Conservation (phyloP, 2,329 filamentous ascomycete species). For the Fusarium chlamydosporum region DNA sequence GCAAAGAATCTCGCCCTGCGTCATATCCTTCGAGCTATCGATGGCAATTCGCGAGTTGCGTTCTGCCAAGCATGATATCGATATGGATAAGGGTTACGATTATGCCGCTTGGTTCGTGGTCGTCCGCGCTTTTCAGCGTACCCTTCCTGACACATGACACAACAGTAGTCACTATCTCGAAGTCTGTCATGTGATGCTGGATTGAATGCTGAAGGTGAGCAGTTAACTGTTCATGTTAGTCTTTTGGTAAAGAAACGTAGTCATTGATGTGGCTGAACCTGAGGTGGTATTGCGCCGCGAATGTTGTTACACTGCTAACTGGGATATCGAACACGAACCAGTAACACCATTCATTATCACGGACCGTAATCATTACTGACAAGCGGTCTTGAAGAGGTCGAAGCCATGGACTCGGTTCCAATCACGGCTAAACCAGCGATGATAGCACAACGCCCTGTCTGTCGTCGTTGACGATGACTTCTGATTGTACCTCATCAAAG, state of each 20-base stretch:
- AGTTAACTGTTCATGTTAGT: not conserved
- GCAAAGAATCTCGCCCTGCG: not conserved
- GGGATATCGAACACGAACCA: conserved; percentile 9
- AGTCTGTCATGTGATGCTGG: conserved; percentile 1
- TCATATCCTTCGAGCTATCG: conserved; percentile 26
- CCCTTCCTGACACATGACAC: conserved; percentile 10
- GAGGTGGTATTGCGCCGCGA: conserved; percentile 20
- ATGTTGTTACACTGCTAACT: conserved; percentile 25
- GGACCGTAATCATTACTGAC: not conserved
- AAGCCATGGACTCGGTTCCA: conserved; percentile 29
- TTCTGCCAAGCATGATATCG: conserved; percentile 4
- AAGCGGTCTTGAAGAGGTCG: not conserved
- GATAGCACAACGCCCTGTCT: conserved; percentile 3
- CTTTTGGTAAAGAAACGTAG: not conserved
- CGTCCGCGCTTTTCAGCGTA: conserved; percentile 1
- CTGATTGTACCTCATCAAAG: conserved; percentile 21
- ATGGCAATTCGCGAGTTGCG: conserved; percentile 27
- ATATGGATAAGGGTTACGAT: conserved; percentile 18
- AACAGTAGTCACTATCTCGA: conserved; percentile 9
- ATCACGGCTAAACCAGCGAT: not conserved
- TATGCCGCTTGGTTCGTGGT: conserved; percentile 23
- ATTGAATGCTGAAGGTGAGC: not conserved
- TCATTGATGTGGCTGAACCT: not conserved
- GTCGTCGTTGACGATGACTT: conserved; percentile 4
- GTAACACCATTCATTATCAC: conserved; percentile 14